Base-by-base conservation (phyloP, 2,329 filamentous ascomycete species). In the Stemphylium lycopersici region DNA sequence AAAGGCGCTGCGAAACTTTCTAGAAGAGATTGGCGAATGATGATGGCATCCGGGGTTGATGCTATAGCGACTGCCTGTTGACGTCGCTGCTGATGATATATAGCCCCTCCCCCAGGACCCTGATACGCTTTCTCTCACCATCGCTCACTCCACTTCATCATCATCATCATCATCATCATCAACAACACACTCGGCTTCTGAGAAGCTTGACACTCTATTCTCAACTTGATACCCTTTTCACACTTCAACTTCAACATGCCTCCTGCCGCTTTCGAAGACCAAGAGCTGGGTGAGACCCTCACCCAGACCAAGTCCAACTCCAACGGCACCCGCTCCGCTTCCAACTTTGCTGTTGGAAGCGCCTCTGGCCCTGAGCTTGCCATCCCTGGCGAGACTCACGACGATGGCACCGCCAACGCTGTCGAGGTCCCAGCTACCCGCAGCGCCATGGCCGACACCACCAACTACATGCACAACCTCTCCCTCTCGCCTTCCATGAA, bases 401-500 rank as follows among this genome's bases (percentile, higher is more conserved):
- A 76, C 40, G 68, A 76, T 46, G 77, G 71, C 47, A 66, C 61
- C 12, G 51, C 31, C 41, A 76, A 80, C 55, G 79, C 86, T 38
- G 84, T 91, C 67, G 88, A 91, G 77, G 81, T 91, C 41, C 88
- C 88, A 36, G 87, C 88, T 20, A 84, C 86, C 50, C 79, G 87
- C 62, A 89, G 85, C 48, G 83, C 87, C 48, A 84, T 90, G 59
- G 87, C 88, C 29, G 87, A 91, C 76, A 85, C 84, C 22, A 77
- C 83, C 39, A 80, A 83, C 62, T 88, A 87, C 76, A 90, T 91
- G 88, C 88, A 91, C 81, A 86, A 84, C 67, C 79, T 91, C 67
- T 89, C 86, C 67, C 77, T 87, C 40, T 79, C 83, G 12, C 88
- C 87, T 13, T 90, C 87, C 6, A 85, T 85, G 79, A 86, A 81